These are phyloP conservation scores for Hericium erinaceus DNA, from an alignment of 768 basidiomycete species.

Conservation along the genomic window DNA sequence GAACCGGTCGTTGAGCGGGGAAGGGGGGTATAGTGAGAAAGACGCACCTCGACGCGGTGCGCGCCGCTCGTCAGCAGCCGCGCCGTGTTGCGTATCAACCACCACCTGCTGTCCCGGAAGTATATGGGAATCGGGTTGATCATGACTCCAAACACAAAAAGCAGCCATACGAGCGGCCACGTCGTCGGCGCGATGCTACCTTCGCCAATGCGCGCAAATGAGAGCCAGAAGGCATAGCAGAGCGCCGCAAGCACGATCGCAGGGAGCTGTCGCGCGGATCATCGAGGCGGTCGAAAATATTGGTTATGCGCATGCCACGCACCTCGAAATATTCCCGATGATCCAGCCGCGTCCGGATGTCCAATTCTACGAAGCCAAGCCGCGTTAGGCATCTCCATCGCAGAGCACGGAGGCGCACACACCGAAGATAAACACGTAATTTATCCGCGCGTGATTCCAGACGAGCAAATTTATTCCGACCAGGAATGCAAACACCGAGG, in stretches of 20 bases:
- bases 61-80: slow-evolving; percentile 62
- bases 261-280: slow-evolving; percentile 46
- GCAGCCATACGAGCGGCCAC: slow-evolving; percentile 82
- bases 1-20: neutral
- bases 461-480: slow-evolving; percentile 79
- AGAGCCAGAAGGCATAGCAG: slow-evolving; percentile 77
- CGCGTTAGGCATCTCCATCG: neutral
- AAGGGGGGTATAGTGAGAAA: neutral
- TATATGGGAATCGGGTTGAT: slow-evolving; percentile 70
- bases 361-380: slow-evolving; percentile 3
- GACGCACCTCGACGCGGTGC: slow-evolving; percentile 62
- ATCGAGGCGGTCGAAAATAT: neutral
- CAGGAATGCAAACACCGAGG: slow-evolving; percentile 64
- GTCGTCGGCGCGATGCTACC: slow-evolving; percentile 50
- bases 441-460: slow-evolving; percentile 72
- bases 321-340: slow-evolving; percentile 71
- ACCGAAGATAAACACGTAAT: slow-evolving; percentile 93
- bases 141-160: slow-evolving; percentile 45
- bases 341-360: slow-evolving; percentile 30
- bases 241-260: slow-evolving; percentile 69
- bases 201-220: slow-evolving; percentile 56
- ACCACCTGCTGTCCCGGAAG: slow-evolving; percentile 61
- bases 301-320: slow-evolving; percentile 1
- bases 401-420: slow-evolving; percentile 11
- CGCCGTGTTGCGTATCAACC: slow-evolving; percentile 61